phyloP scores from a whole-genome alignment of 2,329 filamentous ascomycete genomes.

The Sporothrix protearum region DNA sequence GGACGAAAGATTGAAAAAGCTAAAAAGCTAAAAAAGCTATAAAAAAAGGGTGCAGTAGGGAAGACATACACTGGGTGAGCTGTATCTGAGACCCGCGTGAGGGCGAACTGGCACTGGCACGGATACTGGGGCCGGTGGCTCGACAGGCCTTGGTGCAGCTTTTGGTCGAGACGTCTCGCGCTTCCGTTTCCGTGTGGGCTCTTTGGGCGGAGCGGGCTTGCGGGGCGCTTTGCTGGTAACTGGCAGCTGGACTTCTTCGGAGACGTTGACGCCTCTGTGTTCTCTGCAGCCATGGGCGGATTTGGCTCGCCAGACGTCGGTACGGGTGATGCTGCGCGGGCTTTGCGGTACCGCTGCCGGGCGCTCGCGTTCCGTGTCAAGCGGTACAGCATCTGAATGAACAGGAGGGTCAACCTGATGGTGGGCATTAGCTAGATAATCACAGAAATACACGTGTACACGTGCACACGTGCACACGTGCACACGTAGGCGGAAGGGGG shows the following conservation, averaged over 20 bases:
- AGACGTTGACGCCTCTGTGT: not conserved
- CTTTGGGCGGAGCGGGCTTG: not conserved
- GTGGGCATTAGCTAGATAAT: not conserved
- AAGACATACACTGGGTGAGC: conserved; percentile 17
- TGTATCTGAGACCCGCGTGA: conserved; percentile 10
- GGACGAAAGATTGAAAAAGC: not conserved
- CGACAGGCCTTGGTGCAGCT: not conserved
- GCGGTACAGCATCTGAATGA: conserved; percentile 27
- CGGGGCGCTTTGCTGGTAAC: not conserved
- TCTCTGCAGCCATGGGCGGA: not conserved
- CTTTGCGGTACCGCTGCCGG: conserved; percentile 15
- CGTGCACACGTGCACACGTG: too few relatives aligned
- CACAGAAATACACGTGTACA: not conserved
- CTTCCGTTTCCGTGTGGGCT: not conserved
- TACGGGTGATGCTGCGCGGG: not conserved
- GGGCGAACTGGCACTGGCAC: not conserved
- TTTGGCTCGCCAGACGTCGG: not conserved
- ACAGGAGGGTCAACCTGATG: conserved; percentile 20
- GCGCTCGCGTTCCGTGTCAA: conserved; percentile 20
- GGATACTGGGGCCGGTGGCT: too few relatives aligned
- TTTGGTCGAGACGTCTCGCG: not conserved
- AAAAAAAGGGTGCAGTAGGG: too few relatives aligned
- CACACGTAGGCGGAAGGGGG: too few relatives aligned
- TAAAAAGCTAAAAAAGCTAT: too few relatives aligned
- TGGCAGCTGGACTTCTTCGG: not conserved